A percentile compares a stretch with the other conserved stretches of the same genome.
Evolutionary conservation across 441 rosid species (phyloP).

Genomic region (Erysimum cheiri): DNA sequence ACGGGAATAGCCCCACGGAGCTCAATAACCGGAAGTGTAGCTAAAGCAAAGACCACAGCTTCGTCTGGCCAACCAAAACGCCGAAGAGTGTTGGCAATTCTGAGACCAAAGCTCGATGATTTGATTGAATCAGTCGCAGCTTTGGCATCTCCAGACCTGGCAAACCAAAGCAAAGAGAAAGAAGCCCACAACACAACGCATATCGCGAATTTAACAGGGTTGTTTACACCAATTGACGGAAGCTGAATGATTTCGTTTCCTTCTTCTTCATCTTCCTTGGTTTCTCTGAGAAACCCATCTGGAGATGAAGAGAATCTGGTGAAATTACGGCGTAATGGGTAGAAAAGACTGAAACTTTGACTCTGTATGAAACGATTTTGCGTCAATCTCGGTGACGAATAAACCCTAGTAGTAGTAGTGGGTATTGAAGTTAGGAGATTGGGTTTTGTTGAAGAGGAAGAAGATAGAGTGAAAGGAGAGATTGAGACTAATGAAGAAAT

Average conservation of each 20-base stretch:
- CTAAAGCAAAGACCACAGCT: conserved; percentile 85
- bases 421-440: conserved; percentile 42
- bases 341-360: conserved; percentile 28
- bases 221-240: conserved; percentile 48
- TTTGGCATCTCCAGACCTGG: conserved; percentile 74
- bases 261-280: conserved; percentile 46
- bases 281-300: conserved; percentile 46
- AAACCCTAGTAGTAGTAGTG: conserved; percentile 29
- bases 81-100: conserved; percentile 64
- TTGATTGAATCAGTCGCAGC: conserved; percentile 80
- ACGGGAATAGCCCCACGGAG: conserved; percentile 96
- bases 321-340: conserved; percentile 29
- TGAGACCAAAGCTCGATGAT: conserved; percentile 79
- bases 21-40: conserved; percentile 88
- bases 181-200: conserved; percentile 79
- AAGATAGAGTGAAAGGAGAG: conserved; percentile 42
- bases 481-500: conserved; percentile 52
- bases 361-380: conserved; percentile 22
- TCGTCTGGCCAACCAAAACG: conserved; percentile 82
- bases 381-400: neutral
- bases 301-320: conserved; percentile 39
- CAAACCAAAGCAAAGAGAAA: conserved; percentile 77
- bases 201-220: conserved; percentile 53
- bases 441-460: conserved; percentile 45
- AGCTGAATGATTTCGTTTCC: conserved; percentile 32